Evolutionary conservation across 2,329 filamentous ascomycete species (phyloP), one percentile per base, ranked within the genome.

Genomic region (Hypomyces perniciosus): DNA sequence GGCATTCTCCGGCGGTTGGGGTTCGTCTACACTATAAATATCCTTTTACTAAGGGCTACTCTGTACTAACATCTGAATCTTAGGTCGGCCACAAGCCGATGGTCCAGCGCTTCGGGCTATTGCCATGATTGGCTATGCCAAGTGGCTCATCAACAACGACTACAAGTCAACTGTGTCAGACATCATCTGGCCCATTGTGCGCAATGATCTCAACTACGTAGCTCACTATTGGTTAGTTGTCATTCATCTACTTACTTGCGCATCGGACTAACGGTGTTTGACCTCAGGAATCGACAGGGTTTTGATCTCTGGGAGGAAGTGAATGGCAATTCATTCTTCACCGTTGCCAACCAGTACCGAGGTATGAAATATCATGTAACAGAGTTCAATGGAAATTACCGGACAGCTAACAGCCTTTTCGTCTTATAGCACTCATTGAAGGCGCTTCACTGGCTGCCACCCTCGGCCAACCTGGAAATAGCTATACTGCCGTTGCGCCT

Each of bases 221-320:
- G 77, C 82, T 1, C 80, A 88, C 61, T 88, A 88, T 70, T 88
- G 85, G 81, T 72, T 48, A 54, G 66, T 50, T n/a, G 12, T 39
- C 10, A 6, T 10, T 9, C 1, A 1, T 9, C 34, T 27, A 12
- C 10, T 30, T 8, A 13, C 40, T 29, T 10, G 27, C 7, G 7
- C 10, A 45, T 4, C 4, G 8, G 4, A 8, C 29, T 53, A 54
- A 29, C 59, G 44, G 26, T 7, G 10, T 6, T 37, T 44, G 6
- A 7, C 1, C 4, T 1, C 5, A 74, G 72, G 77, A 81, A 80
- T 62, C 67, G 74, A 56, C 79, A 77, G 0, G 78, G 79, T 5
- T 93, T 83, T 61, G 89, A 95, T 65, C 76, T 95, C 3, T 93
- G 89, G 89, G 89, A 93, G 65, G 89, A 93, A 65, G 80, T 91